phyloP scores from a whole-genome alignment of 164 flowering plant genomes.

The Litsea cubeba region DNA sequence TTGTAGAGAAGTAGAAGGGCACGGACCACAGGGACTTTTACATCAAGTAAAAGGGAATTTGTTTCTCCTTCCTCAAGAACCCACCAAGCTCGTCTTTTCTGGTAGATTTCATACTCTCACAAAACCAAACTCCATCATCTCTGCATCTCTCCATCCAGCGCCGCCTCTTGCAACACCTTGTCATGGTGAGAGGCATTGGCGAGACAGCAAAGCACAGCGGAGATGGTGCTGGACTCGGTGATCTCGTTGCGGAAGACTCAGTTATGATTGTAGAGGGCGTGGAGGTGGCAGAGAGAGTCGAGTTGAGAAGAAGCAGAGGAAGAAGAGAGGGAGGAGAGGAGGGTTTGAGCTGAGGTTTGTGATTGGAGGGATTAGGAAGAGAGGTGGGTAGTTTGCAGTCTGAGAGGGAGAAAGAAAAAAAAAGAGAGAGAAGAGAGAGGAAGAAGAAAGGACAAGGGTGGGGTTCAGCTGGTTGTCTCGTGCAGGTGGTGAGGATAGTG shows the following conservation, averaged over 20 bases:
- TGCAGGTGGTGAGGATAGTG: too few relatives aligned
- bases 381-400: not conserved
- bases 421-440: not conserved
- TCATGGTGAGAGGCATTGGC: slow-evolving; percentile 34
- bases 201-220: slow-evolving; percentile 51
- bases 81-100: too few relatives aligned
- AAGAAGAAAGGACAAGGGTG: too few relatives aligned
- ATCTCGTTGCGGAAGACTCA: slow-evolving; percentile 42
- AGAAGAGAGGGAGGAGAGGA: slow-evolving; percentile 39
- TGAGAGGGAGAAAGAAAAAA: not conserved
- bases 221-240: slow-evolving; percentile 70
- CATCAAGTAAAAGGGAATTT: too few relatives aligned
- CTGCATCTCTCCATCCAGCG: slow-evolving; percentile 24
- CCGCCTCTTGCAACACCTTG: slow-evolving; percentile 45
- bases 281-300: slow-evolving; percentile 48
- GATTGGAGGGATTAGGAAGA: slow-evolving; percentile 7
- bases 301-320: slow-evolving; percentile 32
- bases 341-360: slow-evolving; percentile 34
- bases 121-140: not conserved
- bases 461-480: too few relatives aligned
- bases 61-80: too few relatives aligned
- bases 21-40: too few relatives aligned
- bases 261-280: slow-evolving; percentile 49
- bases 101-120: too few relatives aligned
- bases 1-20: too few relatives aligned